Percentiles rank a stretch among this genome's conserved stretches.
These are phyloP conservation scores for Protomyces pachydermus DNA, from an alignment of 1,139 yeast genomes.

Conservation along the genomic window DNA sequence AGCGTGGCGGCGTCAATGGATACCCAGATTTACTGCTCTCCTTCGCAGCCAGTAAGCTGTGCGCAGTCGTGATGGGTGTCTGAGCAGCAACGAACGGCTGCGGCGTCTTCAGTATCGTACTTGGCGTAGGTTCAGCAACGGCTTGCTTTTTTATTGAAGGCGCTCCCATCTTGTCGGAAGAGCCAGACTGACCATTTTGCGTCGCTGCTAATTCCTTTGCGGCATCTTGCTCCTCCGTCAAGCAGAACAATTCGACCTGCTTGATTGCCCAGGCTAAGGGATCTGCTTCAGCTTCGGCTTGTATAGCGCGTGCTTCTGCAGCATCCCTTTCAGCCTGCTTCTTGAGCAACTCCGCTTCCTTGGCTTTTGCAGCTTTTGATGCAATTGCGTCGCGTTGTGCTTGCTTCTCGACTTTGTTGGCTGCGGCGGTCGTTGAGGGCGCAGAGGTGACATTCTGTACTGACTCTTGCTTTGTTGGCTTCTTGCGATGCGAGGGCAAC, in stretches of 20 bases:
- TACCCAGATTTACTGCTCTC: neutral
- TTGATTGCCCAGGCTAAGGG: conserved; percentile 24
- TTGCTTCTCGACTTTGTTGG: neutral
- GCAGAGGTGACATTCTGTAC: neutral
- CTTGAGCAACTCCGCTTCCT: conserved; percentile 4
- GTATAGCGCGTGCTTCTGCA: conserved; percentile 11
- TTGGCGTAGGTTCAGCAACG: conserved; percentile 4
- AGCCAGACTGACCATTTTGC: neutral
- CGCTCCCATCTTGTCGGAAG: neutral
- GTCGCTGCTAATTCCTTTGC: neutral
- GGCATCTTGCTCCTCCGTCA: neutral
- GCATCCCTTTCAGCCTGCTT: conserved; percentile 11
- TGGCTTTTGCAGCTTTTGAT: conserved; percentile 2
- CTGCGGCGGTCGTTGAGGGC: neutral
- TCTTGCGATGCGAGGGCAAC: conserved; percentile 15
- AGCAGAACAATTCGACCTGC: conserved; percentile 10
- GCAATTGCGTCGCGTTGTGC: neutral
- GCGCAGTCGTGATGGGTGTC: conserved; percentile 12
- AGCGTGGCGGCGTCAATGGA: conserved; percentile 17
- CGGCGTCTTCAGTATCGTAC: conserved; percentile 9
- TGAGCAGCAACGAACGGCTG: conserved; percentile 14
- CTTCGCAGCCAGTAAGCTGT: neutral
- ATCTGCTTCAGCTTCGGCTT: conserved; percentile 24
- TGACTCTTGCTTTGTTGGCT: conserved; percentile 1
- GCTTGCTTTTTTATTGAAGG: neutral